Evolutionary conservation across 2,329 filamentous ascomycete species (phyloP).

Genomic region (Lasiodiplodia sp.): DNA sequence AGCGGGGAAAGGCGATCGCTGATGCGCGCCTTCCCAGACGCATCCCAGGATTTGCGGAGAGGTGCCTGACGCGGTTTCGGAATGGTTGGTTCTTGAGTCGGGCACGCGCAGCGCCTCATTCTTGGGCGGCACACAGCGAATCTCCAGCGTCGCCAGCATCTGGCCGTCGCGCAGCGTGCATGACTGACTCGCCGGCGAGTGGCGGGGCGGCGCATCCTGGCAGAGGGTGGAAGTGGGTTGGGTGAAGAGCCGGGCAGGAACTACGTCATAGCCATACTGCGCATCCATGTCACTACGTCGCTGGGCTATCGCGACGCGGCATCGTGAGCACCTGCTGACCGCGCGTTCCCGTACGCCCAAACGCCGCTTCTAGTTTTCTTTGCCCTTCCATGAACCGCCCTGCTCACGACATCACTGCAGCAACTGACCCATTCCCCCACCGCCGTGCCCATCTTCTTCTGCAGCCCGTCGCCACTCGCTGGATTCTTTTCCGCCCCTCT

Average conservation of each 20-base stretch:
- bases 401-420: conserved; percentile 15
- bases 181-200: not conserved
- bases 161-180: conserved; percentile 2
- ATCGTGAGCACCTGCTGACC: conserved; percentile 14
- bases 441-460: not conserved
- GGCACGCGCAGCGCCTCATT: conserved; percentile 13
- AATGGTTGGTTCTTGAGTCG: not conserved
- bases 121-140: not conserved
- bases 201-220: conserved; percentile 2
- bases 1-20: conserved; percentile 16
- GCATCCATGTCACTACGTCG: not conserved
- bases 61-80: conserved; percentile 8
- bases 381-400: not conserved
- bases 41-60: conserved; percentile 5
- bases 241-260: not conserved
- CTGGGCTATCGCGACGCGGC: not conserved
- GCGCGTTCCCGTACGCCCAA: conserved; percentile 17
- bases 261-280: conserved; percentile 1
- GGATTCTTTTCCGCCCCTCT: not conserved
- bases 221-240: not conserved
- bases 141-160: not conserved
- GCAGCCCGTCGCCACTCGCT: conserved; percentile 11
- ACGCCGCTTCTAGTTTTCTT: not conserved
- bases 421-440: not conserved
- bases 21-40: conserved; percentile 13